Conservation (phyloP, 1,284 basidiomycete species). For the Ceratobasidium sp. region DNA sequence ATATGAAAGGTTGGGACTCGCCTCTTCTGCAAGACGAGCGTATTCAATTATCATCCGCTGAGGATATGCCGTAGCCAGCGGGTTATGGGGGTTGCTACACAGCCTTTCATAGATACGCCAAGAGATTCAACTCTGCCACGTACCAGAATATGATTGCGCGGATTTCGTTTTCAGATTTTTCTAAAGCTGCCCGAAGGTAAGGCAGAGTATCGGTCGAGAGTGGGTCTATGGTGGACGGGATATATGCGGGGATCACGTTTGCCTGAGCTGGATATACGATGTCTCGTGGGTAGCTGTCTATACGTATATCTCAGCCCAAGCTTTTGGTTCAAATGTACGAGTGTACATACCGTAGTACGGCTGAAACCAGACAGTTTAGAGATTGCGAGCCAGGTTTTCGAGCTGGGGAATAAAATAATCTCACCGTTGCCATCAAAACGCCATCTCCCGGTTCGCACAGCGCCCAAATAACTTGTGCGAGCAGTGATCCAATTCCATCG, state of each 20-base stretch:
- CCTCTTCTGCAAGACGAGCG: constrained; percentile 37
- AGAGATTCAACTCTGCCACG: not conserved
- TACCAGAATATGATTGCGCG: constrained; percentile 33
- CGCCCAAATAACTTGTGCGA: constrained; percentile 27
- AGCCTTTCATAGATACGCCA: no score
- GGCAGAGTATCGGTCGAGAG: constrained; percentile 2
- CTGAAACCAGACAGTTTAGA: not conserved
- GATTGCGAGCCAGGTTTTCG: not conserved
- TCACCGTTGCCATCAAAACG: constrained; percentile 37
- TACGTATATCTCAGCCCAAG: not conserved
- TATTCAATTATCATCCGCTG: constrained; percentile 30
- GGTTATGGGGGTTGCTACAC: constrained; percentile 46
- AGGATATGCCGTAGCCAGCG: constrained; percentile 37
- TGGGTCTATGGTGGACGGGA: constrained; percentile 12
- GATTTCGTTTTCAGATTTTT: constrained; percentile 27
- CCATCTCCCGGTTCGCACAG: constrained; percentile 40
- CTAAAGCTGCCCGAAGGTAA: constrained; percentile 16
- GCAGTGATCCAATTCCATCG: constrained; percentile 15
- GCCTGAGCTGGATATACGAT: constrained; percentile 41
- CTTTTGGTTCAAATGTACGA: not conserved
- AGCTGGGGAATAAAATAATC: not conserved
- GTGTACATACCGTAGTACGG: constrained; percentile 35
- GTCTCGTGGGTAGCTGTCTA: not conserved
- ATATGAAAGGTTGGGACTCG: not conserved
- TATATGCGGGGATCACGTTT: constrained; percentile 16